phyloP scores from a whole-genome alignment of 2,329 filamentous ascomycete genomes.

The Colletotrichum sp. region DNA sequence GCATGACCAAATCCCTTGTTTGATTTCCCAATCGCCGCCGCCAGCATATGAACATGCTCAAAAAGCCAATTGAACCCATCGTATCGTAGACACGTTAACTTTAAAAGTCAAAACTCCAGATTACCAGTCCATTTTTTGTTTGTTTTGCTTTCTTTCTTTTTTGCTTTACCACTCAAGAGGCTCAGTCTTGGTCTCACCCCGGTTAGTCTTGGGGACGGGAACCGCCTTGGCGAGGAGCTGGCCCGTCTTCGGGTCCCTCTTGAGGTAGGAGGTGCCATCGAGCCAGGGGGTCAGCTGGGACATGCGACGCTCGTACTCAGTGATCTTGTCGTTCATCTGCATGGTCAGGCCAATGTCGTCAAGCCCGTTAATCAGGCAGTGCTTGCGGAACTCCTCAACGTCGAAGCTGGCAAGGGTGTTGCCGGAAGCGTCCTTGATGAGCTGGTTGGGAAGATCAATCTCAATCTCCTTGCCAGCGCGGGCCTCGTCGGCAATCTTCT shows the following conservation, averaged over 20 bases:
- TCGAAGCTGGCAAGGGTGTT: conserved; percentile 80
- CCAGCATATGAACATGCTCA: neutral
- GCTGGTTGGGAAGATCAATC: conserved; percentile 85
- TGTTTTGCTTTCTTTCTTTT: neutral
- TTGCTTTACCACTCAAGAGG: conserved; percentile 81
- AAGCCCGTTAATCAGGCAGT: conserved; percentile 90
- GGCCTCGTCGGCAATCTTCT: conserved; percentile 78
- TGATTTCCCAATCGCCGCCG: conserved; percentile 3
- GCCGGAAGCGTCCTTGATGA: conserved; percentile 78
- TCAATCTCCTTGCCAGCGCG: conserved; percentile 83
- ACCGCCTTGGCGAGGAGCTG: conserved; percentile 63
- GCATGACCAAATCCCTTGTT: neutral
- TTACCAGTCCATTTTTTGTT: neutral
- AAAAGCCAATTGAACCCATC: conserved; percentile 4
- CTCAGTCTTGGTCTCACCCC: conserved; percentile 82
- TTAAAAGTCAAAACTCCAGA: conserved; percentile 13
- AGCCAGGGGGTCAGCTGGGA: conserved; percentile 86
- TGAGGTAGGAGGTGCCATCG: conserved; percentile 84
- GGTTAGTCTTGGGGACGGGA: conserved; percentile 86
- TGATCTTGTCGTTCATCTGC: conserved; percentile 89
- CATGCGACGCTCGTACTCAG: conserved; percentile 79
- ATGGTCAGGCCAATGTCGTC: conserved; percentile 96
- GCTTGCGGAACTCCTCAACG: conserved; percentile 91
- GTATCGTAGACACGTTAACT: conserved; percentile 18
- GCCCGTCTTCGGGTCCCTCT: conserved; percentile 59